phyloP scores from a whole-genome alignment of 2,329 filamentous ascomycete species.

The Ascosphaera apis region DNA sequence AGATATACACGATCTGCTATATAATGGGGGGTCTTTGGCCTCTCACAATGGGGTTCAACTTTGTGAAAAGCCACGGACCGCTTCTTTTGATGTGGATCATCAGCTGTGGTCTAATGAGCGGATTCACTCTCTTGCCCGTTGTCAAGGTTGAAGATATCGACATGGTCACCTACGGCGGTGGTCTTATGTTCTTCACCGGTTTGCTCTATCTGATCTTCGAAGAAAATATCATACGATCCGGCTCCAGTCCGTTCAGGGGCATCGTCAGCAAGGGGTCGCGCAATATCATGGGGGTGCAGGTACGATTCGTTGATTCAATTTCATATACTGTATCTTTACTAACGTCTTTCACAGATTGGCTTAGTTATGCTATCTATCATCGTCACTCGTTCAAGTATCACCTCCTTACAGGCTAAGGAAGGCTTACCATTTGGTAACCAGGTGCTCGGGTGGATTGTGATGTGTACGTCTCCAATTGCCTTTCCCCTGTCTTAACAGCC shows the following conservation, averaged over 20 bases:
- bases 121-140: conserved; percentile 71
- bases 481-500: too few species aligned
- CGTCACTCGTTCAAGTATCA: conserved; percentile 67
- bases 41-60: conserved; percentile 44
- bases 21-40: conserved; percentile 61
- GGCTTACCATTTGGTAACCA: conserved; percentile 78
- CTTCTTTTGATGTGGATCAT: conserved; percentile 49
- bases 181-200: conserved; percentile 55
- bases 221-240: conserved; percentile 30
- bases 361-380: conserved; percentile 59
- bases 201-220: conserved; percentile 62
- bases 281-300: conserved; percentile 23
- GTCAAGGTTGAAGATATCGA: conserved; percentile 59
- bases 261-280: conserved; percentile 15
- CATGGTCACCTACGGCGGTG: conserved; percentile 52
- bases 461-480: conserved; percentile 40
- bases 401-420: conserved; percentile 61
- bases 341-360: conserved; percentile 31
- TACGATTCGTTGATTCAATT: conserved; percentile 10
- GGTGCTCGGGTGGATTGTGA: conserved; percentile 57
- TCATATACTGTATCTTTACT: too few species aligned
- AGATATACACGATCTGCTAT: conserved; percentile 67
- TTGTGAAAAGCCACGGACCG: conserved; percentile 41
- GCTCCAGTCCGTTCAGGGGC: conserved; percentile 8
- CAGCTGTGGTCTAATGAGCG: conserved; percentile 64